Base-by-base conservation (phyloP, 208 protist species). In the Acanthamoeba royreba region DNA sequence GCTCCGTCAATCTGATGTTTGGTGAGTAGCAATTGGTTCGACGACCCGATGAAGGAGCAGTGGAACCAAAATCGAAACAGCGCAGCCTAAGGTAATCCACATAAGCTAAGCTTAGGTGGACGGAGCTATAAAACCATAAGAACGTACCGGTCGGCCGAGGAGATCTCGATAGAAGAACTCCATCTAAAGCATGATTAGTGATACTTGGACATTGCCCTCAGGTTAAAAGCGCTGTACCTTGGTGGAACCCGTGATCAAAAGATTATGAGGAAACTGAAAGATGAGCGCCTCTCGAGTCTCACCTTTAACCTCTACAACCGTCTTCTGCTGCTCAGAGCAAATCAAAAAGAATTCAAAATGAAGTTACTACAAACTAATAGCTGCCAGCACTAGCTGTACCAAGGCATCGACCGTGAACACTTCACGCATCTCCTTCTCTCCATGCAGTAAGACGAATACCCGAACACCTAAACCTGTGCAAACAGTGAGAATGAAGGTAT, bases 11-110 rank as follows among this genome's bases (percentile, higher is more conserved):
- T 86, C 43, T 86, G 43, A 22, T 17, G 31, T 43, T 86, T 86
- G 13, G 25, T 31, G n/a, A 86, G 74, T 25, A 55, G 74, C 28
- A 86, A 33, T 33, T 47, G 63, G 33, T 74, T 86, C n/a, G 43
- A 47, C 74, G 46, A 28, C 31, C 74, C 74, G 46, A 86, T 28
- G 46, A 86, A 86, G n/a, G 74, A 86, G 46, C 43, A 55, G 74
- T 86, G 74, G n/a, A 86, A 55, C 74, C 74, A 86, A 53, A 86
- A 86, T 43, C 74, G 74, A 35, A 47, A 86, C 40, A 86, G 43
- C 46, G 40, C 31, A 25, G 38, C 74, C 74, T 86, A n/a, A n/a
- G n/a, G n/a, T n/a, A n/a, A n/a, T n/a, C n/a, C n/a, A n/a, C n/a
- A n/a, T n/a, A n/a, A n/a, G n/a, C n/a, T n/a, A n/a, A n/a, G n/a